Percentiles rank a stretch among this genome's conserved stretches.
phyloP scores from a whole-genome alignment of 345 rosid genomes.

The Acer saccharum region DNA sequence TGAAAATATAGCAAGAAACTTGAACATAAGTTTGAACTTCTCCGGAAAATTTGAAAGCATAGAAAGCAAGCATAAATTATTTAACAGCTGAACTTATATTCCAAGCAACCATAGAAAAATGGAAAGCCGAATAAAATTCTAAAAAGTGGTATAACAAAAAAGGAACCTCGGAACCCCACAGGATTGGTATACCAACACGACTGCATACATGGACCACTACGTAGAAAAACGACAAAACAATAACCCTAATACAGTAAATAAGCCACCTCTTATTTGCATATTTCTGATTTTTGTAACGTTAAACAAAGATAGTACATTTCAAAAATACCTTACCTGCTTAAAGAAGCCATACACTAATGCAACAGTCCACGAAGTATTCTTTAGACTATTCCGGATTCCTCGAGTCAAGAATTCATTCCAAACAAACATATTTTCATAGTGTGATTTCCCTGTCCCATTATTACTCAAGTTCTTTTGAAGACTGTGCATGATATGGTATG shows the following conservation, averaged over 20 bases:
- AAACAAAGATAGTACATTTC: background rate
- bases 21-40: background rate
- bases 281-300: background rate
- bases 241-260: background rate
- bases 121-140: background rate
- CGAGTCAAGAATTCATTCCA: slow-evolving; percentile 95
- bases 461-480: slow-evolving; percentile 75
- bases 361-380: slow-evolving; percentile 84
- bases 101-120: background rate
- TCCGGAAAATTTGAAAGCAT: background rate
- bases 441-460: slow-evolving; percentile 44
- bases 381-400: slow-evolving; percentile 58
- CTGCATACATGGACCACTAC: background rate
- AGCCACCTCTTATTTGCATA: background rate
- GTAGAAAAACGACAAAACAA: background rate
- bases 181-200: background rate
- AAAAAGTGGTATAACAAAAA: background rate
- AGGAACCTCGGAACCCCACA: background rate
- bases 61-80: background rate
- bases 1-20: slow-evolving; percentile 1
- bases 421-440: slow-evolving; percentile 83
- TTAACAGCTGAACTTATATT: background rate
- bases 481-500: slow-evolving; percentile 79
- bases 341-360: slow-evolving; percentile 94
- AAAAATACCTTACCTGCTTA: slow-evolving; percentile 67